A percentile compares a stretch with the other conserved stretches of the same genome.
Evolutionary conservation across 306 rosid genomes (phyloP).

Genomic region (Glycine tomentella): DNA sequence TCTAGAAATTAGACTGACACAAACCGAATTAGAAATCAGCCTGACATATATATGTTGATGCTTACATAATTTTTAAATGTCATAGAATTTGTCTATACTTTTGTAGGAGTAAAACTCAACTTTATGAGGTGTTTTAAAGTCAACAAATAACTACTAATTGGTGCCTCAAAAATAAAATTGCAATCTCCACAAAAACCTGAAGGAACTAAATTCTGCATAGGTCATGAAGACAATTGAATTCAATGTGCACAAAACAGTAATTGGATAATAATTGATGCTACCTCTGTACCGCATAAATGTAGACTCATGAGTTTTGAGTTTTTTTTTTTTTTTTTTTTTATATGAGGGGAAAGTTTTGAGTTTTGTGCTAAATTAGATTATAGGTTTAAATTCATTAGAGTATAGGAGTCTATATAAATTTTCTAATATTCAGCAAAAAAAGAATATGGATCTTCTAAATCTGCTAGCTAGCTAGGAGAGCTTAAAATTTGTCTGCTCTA

Average conservation of each 20-base stretch:
- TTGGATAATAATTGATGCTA: conserved; percentile 33
- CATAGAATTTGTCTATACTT: background rate
- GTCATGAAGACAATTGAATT: background rate
- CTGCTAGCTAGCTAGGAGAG: background rate
- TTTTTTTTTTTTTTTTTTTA: too few species aligned
- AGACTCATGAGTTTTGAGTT: too few species aligned
- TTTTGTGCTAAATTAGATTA: too few species aligned
- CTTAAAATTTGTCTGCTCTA: background rate
- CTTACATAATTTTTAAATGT: background rate
- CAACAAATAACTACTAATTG: background rate
- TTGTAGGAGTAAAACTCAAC: background rate
- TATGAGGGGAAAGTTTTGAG: too few species aligned
- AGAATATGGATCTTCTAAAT: too few species aligned
- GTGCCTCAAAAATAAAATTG: too few species aligned
- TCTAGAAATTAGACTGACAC: background rate
- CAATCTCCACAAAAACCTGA: too few species aligned
- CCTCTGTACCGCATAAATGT: background rate
- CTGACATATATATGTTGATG: background rate
- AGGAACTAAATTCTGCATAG: background rate
- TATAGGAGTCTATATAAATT: background rate
- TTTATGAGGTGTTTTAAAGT: background rate
- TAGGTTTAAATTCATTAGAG: background rate
- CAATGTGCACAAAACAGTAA: background rate
- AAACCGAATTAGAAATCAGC: background rate
- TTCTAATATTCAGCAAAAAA: too few species aligned